phyloP scores from a whole-genome alignment of 257 asterid genomes.

The Primulina eburnea region DNA sequence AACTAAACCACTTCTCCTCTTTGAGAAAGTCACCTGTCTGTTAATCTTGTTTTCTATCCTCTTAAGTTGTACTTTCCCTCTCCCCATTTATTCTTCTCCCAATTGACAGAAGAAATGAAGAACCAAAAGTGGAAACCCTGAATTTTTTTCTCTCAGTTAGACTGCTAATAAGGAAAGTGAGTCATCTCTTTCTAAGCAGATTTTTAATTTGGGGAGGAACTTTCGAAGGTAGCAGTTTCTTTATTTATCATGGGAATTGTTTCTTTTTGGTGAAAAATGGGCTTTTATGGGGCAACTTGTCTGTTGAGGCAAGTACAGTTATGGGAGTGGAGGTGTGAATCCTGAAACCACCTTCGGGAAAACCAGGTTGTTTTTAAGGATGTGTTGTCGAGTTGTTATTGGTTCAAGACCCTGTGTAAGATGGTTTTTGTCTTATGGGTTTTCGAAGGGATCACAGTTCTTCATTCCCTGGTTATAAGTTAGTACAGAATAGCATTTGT shows the following conservation, averaged over 20 bases:
- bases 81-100: slow-evolving; percentile 11
- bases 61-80: slow-evolving; percentile 24
- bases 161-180: background rate
- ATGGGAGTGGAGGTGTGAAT: background rate
- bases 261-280: background rate
- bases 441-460: background rate
- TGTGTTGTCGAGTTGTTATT: slow-evolving; percentile 38
- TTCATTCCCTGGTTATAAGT: background rate
- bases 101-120: background rate
- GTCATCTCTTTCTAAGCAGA: background rate
- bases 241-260: background rate
- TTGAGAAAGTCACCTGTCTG: slow-evolving; percentile 26
- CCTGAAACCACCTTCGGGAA: background rate
- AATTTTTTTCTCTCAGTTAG: background rate
- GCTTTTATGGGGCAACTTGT: background rate
- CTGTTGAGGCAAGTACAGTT: slow-evolving; percentile 1
- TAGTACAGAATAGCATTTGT: too few relatives aligned
- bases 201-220: background rate
- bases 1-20: slow-evolving; percentile 16
- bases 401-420: background rate
- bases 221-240: background rate
- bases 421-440: background rate
- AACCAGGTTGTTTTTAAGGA: slow-evolving; percentile 22
- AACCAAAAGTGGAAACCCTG: background rate
- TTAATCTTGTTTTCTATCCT: slow-evolving; percentile 20